Base-by-base conservation (phyloP, 2,329 filamentous ascomycete species). In the Colletotrichum higginsianum region DNA sequence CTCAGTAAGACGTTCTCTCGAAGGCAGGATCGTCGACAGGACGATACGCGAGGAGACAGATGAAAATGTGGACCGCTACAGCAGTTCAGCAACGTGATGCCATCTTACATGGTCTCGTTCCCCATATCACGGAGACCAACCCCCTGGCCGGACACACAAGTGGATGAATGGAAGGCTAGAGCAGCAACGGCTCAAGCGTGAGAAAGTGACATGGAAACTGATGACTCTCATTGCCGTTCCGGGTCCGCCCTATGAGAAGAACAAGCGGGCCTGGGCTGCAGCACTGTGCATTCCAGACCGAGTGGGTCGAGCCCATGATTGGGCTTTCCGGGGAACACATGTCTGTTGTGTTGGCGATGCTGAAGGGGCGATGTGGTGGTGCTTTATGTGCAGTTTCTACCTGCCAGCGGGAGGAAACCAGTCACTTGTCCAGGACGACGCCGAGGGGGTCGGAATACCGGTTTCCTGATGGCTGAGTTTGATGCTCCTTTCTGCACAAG, bases 171-270 rank as follows among this genome's bases (percentile, higher is more conserved):
- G 8, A 38, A 38, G 35, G 8, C 9, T 38, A 38, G 35, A 46
- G 46, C 13, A 58, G 62, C 38, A 58, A 46, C 61, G 61, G 58
- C 58, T 52, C 52, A 58, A 50, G 23, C 13, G 53, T 44, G 52
- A 63, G 65, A 68, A 58, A 44, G 46, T 38, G 35, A 38, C 9
- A 38, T 38, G 35, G 35, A 38, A 53, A 26, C 50, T 30, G 50
- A 76, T 77, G 75, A 78, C 75, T 77, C 74, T 68, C 71, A 74
- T 64, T 72, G 72, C 65, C 72, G 73, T 66, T 56, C 73, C 66
- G 73, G 67, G 57, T 64, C 72, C 74, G 75, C 63, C 76, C 77
- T 77, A 75, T 77, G 71, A 74, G 69, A 75, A 66, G 35, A 60
- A 66, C 46, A 71, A 55, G 66, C 61, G 74, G 61, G 46, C 61